Evolutionary conservation across 768 basidiomycete species (phyloP).

Genomic region (Dictyophora rubrovolvata): DNA sequence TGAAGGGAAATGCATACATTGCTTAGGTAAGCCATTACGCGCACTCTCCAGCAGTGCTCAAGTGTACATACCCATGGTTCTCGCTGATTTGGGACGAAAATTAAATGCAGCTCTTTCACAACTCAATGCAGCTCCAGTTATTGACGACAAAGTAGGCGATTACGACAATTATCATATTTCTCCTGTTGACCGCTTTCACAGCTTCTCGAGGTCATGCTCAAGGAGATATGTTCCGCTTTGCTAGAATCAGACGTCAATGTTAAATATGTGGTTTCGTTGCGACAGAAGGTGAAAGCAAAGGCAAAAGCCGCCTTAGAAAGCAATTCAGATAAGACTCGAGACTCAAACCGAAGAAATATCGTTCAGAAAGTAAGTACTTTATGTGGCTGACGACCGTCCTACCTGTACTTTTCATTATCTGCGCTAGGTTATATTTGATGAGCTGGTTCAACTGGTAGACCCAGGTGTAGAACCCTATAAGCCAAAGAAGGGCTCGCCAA

Average conservation of each 20-base stretch:
- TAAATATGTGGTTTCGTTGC: constrained; percentile 79
- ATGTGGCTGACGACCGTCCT: not conserved
- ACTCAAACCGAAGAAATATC: constrained; percentile 73
- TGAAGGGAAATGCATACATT: not conserved
- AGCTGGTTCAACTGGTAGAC: constrained; percentile 90
- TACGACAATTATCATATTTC: not conserved
- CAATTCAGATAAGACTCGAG: constrained; percentile 61
- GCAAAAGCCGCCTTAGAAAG: constrained; percentile 74
- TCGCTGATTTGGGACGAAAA: constrained; percentile 88
- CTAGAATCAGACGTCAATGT: constrained; percentile 98
- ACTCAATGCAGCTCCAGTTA: constrained; percentile 72
- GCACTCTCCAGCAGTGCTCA: not conserved
- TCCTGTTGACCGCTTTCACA: constrained; percentile 21
- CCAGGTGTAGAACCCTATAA: constrained; percentile 94
- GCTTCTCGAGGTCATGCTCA: constrained; percentile 90
- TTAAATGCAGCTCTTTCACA: constrained; percentile 91
- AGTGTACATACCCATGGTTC: constrained; percentile 59
- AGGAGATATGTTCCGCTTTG: constrained; percentile 89
- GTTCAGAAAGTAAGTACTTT: constrained; percentile 69
- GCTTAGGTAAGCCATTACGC: not conserved
- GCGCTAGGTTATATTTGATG: constrained; percentile 85
- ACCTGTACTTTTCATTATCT: not conserved
- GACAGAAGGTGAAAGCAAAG: constrained; percentile 84
- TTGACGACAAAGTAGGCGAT: constrained; percentile 83
- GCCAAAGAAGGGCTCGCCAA: constrained; percentile 87